phyloP scores from a whole-genome alignment of 768 basidiomycete species.

The Termitomyces sp. region DNA sequence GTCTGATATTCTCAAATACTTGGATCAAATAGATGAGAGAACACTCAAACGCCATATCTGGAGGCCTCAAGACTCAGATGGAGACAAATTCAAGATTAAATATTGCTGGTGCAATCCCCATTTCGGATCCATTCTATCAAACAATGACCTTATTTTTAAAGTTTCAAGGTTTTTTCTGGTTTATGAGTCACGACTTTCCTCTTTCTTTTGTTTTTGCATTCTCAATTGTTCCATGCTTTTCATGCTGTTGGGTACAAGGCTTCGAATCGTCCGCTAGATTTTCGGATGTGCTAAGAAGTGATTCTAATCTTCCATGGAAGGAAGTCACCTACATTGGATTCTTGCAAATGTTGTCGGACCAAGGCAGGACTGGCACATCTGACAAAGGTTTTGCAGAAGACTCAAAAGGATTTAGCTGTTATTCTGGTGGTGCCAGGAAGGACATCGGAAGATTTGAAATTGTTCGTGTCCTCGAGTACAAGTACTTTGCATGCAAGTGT shows the following conservation, averaged over 20 bases:
- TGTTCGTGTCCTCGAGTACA: slow-evolving; percentile 34
- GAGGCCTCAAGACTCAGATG: not conserved
- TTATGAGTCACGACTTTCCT: not conserved
- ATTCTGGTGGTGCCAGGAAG: slow-evolving; percentile 48
- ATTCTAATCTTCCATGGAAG: no score
- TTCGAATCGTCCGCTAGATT: no score
- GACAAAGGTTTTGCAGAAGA: slow-evolving; percentile 67
- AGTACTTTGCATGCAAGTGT: slow-evolving; percentile 33
- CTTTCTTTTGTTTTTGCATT: not conserved
- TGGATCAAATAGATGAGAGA: not conserved
- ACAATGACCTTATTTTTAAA: not conserved
- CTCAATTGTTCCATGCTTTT: no score
- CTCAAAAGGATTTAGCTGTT: slow-evolving; percentile 61
- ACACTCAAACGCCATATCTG: not conserved
- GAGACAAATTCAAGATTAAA: not conserved
- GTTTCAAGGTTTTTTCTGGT: not conserved
- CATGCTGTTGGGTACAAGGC: no score
- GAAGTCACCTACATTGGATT: not conserved
- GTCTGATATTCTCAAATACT: not conserved
- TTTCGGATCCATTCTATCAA: not conserved
- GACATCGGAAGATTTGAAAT: slow-evolving; percentile 11
- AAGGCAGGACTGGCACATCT: slow-evolving; percentile 80
- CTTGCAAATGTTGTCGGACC: slow-evolving; percentile 76
- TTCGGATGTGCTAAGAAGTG: no score
- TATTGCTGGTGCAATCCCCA: not conserved